These are phyloP conservation scores for Leccinum uliginosum DNA, from an alignment of 768 basidiomycete species.

Conservation along the genomic window DNA sequence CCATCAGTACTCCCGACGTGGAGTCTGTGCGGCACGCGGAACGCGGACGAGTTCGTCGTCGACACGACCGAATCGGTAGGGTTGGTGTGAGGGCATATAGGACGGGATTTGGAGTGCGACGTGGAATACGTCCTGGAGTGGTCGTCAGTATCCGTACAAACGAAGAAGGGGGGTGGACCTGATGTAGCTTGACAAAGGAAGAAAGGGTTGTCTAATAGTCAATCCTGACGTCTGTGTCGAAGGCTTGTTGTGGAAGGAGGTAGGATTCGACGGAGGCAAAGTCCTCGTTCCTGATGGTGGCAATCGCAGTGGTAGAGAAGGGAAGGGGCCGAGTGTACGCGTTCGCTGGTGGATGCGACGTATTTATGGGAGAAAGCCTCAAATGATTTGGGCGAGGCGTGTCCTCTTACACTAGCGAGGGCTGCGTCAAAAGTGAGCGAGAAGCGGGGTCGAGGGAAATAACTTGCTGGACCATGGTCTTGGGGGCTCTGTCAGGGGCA, in stretches of 20 bases:
- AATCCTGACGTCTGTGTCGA: constrained; percentile 50
- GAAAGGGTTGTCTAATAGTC: constrained; percentile 39
- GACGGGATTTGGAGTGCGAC: constrained; percentile 70
- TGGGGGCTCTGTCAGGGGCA: constrained; percentile 18
- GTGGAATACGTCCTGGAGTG: constrained; percentile 65
- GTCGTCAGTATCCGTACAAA: constrained; percentile 2
- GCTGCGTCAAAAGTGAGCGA: constrained; percentile 77
- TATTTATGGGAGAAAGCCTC: constrained; percentile 95
- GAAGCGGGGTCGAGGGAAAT: constrained; percentile 70
- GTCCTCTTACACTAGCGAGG: constrained; percentile 68
- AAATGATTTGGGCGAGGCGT: constrained; percentile 88
- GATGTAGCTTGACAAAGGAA: constrained; percentile 49
- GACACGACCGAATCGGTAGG: constrained; percentile 83
- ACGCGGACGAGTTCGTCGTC: constrained; percentile 58
- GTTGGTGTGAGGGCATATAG: constrained; percentile 40
- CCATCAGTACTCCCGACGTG: constrained; percentile 71
- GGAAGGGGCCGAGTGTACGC: constrained; percentile 45
- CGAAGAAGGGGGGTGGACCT: constrained; percentile 35
- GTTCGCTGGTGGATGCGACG: constrained; percentile 72
- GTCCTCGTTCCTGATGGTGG: constrained; percentile 37
- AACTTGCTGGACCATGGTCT: constrained; percentile 91
- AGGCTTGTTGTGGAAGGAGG: constrained; percentile 43
- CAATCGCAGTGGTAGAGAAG: constrained; percentile 7
- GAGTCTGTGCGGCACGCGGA: constrained; percentile 55
- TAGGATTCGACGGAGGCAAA: constrained; percentile 80